These are phyloP conservation scores for Filobasidium uniguttulatum DNA, from an alignment of 1,284 basidiomycete species.

Conservation along the genomic window DNA sequence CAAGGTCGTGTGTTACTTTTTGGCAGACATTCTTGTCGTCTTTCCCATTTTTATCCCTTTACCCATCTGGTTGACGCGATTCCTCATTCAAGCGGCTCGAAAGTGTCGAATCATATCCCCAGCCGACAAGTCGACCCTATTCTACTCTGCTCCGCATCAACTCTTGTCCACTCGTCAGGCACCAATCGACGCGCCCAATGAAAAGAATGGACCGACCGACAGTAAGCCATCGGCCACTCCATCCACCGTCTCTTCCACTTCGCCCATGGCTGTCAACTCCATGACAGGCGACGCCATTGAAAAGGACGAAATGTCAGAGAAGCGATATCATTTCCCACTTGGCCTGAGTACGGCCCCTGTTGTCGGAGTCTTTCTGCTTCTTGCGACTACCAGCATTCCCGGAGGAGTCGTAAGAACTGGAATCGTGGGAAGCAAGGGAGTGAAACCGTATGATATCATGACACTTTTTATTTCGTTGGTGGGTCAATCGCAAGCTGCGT, in stretches of 20 bases:
- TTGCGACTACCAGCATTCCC: conserved; percentile 60
- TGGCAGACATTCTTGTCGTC: conserved; percentile 50
- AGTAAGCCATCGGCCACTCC: background rate
- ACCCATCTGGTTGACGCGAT: conserved; percentile 23
- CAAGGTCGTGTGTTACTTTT: no score
- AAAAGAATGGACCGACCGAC: background rate
- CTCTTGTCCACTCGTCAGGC: no score
- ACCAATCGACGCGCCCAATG: no score
- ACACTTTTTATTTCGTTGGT: conserved; percentile 77
- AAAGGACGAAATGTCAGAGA: background rate
- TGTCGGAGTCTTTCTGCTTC: conserved; percentile 60
- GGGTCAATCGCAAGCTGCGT: conserved; percentile 12
- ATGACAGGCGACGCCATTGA: conserved; percentile 19
- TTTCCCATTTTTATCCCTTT: conserved; percentile 48
- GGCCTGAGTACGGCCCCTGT: conserved; percentile 64
- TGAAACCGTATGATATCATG: conserved; percentile 85
- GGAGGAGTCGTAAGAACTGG: conserved; percentile 53
- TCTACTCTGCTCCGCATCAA: no score
- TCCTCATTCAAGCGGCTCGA: conserved; percentile 15
- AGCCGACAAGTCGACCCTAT: conserved; percentile 12
- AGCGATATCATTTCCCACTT: conserved; percentile 39
- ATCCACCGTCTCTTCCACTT: no score
- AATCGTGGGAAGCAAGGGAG: conserved; percentile 50
- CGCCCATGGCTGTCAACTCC: no score
- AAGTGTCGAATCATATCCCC: conserved; percentile 24